phyloP scores from a whole-genome alignment of 2,329 filamentous ascomycete genomes.

The Myrmaecium sp. region DNA sequence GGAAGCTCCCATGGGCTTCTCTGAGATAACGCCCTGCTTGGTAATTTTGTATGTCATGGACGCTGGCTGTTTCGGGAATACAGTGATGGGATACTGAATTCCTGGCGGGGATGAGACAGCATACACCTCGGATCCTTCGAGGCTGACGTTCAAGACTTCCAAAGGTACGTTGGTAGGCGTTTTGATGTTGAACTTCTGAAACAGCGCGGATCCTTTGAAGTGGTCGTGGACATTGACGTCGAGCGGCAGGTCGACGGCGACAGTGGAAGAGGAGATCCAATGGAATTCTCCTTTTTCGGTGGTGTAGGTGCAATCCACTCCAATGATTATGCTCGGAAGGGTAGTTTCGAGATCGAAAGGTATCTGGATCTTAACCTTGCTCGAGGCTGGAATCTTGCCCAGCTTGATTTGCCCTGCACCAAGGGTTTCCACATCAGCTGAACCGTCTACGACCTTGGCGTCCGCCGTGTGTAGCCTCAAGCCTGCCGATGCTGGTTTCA shows the following conservation, averaged over 20 bases:
- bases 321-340: slow-evolving; percentile 51
- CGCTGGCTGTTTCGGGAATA: slow-evolving; percentile 70
- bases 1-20: slow-evolving; percentile 10
- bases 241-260: slow-evolving; percentile 62
- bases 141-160: slow-evolving; percentile 51
- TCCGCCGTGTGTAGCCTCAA: slow-evolving; percentile 39
- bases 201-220: slow-evolving; percentile 68
- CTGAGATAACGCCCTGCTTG: slow-evolving; percentile 27
- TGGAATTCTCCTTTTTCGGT: slow-evolving; percentile 49
- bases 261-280: slow-evolving; percentile 43
- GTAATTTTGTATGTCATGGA: slow-evolving; percentile 66
- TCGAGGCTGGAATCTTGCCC: slow-evolving; percentile 24
- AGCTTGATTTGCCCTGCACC: slow-evolving; percentile 31
- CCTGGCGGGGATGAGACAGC: slow-evolving; percentile 40
- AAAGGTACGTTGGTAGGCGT: slow-evolving; percentile 62
- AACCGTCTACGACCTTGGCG: slow-evolving; percentile 25
- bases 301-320: slow-evolving; percentile 58
- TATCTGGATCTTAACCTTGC: slow-evolving; percentile 42
- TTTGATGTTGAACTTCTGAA: slow-evolving; percentile 82
- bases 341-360: slow-evolving; percentile 77
- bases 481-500: slow-evolving; percentile 44
- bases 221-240: slow-evolving; percentile 95
- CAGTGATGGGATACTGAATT: slow-evolving; percentile 31
- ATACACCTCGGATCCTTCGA: slow-evolving; percentile 55
- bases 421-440: slow-evolving; percentile 23